Evolutionary conservation across 2,329 filamentous ascomycete genomes (phyloP).

Genomic region (Curvularia spicifera): DNA sequence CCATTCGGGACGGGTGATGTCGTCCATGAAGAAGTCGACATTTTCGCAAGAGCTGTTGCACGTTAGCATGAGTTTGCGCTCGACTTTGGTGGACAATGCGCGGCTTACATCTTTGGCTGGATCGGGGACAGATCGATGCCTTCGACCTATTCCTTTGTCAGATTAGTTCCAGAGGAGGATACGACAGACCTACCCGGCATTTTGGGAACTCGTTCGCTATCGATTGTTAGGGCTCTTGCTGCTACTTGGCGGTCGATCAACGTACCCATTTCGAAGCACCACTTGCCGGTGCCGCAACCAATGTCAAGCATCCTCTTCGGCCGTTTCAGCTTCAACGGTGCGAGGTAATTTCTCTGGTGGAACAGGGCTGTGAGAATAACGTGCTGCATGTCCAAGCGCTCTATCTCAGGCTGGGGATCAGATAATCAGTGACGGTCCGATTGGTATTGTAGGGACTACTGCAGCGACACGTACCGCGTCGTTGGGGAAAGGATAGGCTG

Average conservation of each 20-base stretch:
- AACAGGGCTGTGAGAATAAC: slow-evolving; percentile 49
- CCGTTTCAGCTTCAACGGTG: slow-evolving; percentile 39
- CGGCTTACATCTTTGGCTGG: slow-evolving; percentile 45
- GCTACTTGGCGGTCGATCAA: slow-evolving; percentile 7
- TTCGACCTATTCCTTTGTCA: slow-evolving; percentile 43
- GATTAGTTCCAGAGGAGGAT: slow-evolving; percentile 1
- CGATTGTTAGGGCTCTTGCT: slow-evolving; percentile 25
- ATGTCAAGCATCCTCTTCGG: slow-evolving; percentile 51
- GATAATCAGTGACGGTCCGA: slow-evolving; percentile 21
- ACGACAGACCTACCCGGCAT: slow-evolving; percentile 35
- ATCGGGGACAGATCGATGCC: slow-evolving; percentile 54
- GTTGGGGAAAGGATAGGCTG: slow-evolving; percentile 50
- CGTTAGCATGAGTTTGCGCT: not conserved
- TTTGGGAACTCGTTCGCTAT: slow-evolving; percentile 45
- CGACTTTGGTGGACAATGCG: not conserved
- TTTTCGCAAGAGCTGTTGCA: slow-evolving; percentile 65
- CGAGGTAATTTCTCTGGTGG: slow-evolving; percentile 44
- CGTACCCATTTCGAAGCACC: slow-evolving; percentile 53
- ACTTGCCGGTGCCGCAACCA: slow-evolving; percentile 52
- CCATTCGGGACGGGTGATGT: slow-evolving; percentile 66
- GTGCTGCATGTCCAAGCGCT: slow-evolving; percentile 50
- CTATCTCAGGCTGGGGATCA: slow-evolving; percentile 42
- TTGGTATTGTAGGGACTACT: slow-evolving; percentile 8
- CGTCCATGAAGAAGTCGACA: slow-evolving; percentile 76
- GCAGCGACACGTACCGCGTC: slow-evolving; percentile 38